These are phyloP conservation scores for Solanum virginianum DNA, from an alignment of 257 asterid species.

Conservation along the genomic window DNA sequence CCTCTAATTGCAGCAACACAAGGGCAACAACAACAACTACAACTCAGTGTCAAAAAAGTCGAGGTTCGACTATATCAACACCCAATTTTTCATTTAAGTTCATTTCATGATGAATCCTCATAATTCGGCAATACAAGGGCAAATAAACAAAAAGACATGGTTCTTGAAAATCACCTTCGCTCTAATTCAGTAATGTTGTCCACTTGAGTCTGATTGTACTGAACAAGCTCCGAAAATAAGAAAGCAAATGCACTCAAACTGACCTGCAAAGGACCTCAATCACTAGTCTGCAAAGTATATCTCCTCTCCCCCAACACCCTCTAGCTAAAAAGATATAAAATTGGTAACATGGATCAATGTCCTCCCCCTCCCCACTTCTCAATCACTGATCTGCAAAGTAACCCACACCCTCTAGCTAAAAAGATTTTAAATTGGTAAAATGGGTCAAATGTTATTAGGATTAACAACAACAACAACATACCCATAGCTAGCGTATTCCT, in stretches of 20 bases:
- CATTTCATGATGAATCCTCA: neutral
- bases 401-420: neutral
- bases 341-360: neutral
- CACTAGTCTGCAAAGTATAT: neutral
- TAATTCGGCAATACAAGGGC: neutral
- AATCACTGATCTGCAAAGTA: neutral
- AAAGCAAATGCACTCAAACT: constrained; percentile 82
- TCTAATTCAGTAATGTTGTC: constrained; percentile 75
- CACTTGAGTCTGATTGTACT: constrained; percentile 88
- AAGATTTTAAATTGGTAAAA: neutral
- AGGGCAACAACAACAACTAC: neutral
- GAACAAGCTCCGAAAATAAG: constrained; percentile 89
- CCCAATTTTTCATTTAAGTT: neutral
- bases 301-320: neutral
- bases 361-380: neutral
- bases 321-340: neutral
- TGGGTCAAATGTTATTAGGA: neutral
- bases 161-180: constrained; percentile 32
- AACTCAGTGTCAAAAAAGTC: neutral
- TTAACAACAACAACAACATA: neutral
- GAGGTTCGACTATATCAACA: neutral
- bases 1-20: neutral
- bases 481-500: too few species aligned
- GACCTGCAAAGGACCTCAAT: constrained; percentile 31
- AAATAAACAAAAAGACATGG: neutral